A percentile compares a stretch with the other conserved stretches of the same genome.
These are phyloP conservation scores for Mucor circinelloides DNA, from an alignment of 371 early-diverging fungal genomes.

Conservation along the genomic window DNA sequence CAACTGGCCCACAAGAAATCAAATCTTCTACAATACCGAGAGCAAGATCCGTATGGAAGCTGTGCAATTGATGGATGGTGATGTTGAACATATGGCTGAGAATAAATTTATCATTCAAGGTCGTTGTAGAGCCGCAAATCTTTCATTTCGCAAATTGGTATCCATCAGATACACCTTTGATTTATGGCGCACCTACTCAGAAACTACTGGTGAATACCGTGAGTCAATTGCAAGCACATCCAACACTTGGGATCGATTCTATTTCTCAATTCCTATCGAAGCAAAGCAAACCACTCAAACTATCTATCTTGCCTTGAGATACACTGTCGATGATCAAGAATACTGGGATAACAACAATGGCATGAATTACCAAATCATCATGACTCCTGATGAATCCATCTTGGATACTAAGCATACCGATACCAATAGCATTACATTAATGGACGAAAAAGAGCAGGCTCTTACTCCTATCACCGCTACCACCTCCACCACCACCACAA, in stretches of 20 bases:
- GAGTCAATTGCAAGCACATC: constrained; percentile 45
- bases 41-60: constrained; percentile 41
- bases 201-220: constrained; percentile 59
- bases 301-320: constrained; percentile 33
- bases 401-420: neutral
- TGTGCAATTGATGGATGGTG: constrained; percentile 36
- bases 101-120: constrained; percentile 50
- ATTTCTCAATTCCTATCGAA: constrained; percentile 23
- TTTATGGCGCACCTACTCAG: constrained; percentile 67
- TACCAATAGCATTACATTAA: neutral
- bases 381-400: constrained; percentile 12
- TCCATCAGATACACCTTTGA: constrained; percentile 72
- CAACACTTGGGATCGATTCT: constrained; percentile 47
- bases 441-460: neutral
- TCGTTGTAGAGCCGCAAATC: constrained; percentile 71
- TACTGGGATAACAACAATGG: constrained; percentile 87
- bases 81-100: constrained; percentile 8
- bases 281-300: constrained; percentile 44
- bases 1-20: constrained; percentile 22
- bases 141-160: constrained; percentile 77
- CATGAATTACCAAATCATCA: constrained; percentile 64
- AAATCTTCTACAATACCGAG: constrained; percentile 5
- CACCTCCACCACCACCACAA: neutral
- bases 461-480: neutral
- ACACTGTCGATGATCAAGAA: constrained; percentile 64